phyloP scores from a whole-genome alignment of 2,329 filamentous ascomycete genomes.

The Xylaria sp. region DNA sequence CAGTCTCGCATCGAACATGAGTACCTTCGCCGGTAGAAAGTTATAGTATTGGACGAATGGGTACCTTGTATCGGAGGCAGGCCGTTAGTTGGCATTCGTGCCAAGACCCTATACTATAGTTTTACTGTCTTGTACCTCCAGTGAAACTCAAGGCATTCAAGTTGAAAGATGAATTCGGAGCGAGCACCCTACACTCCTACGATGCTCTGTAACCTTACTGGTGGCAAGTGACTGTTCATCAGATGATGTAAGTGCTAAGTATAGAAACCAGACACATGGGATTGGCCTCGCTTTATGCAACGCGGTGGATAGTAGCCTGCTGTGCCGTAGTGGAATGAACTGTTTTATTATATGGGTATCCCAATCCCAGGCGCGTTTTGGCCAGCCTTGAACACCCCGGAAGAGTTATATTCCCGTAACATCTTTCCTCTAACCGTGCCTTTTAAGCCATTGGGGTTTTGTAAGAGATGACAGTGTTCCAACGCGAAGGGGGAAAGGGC shows the following conservation, averaged over 20 bases:
- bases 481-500: too few species aligned
- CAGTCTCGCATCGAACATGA: constrained; percentile 26
- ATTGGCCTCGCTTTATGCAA: background rate
- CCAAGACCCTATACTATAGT: too few species aligned
- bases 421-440: background rate
- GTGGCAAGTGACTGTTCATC: background rate
- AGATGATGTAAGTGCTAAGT: background rate
- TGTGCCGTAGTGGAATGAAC: constrained; percentile 40
- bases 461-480: too few species aligned
- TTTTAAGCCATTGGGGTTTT: constrained; percentile 29
- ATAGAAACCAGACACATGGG: background rate
- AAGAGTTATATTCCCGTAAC: constrained; percentile 40
- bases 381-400: constrained; percentile 44
- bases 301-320: constrained; percentile 1
- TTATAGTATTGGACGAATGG: constrained; percentile 39
- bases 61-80: constrained; percentile 36
- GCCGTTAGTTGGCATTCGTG: too few species aligned
- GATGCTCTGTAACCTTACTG: background rate
- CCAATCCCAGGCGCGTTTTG: constrained; percentile 42
- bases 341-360: constrained; percentile 45
- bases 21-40: constrained; percentile 9
- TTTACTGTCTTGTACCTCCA: constrained; percentile 45
- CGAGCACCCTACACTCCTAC: constrained; percentile 7
- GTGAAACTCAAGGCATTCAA: constrained; percentile 45
- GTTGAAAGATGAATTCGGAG: constrained; percentile 44